phyloP scores from a whole-genome alignment of 805 yeast genomes.

The Candida oleophila region DNA sequence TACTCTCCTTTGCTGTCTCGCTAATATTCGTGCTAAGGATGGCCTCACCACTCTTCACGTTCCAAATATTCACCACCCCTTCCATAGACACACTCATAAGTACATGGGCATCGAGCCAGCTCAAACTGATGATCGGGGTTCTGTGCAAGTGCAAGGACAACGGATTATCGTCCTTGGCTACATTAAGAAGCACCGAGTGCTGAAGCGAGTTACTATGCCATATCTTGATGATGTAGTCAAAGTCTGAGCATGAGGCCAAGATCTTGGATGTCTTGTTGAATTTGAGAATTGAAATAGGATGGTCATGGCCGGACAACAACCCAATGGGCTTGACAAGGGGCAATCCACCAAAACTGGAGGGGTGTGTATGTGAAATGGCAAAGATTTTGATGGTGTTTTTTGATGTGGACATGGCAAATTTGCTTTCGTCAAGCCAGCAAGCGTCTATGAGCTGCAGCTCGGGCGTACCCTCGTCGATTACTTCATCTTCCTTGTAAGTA shows the following conservation, averaged over 20 bases:
- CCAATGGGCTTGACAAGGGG: slow-evolving; percentile 24
- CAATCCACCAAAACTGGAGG: slow-evolving; percentile 12
- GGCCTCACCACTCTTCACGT: slow-evolving; percentile 43
- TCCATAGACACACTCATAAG: slow-evolving; percentile 64
- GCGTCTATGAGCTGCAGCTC: slow-evolving; percentile 35
- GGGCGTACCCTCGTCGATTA: background rate
- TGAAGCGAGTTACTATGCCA: slow-evolving; percentile 71
- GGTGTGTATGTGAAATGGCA: slow-evolving; percentile 25
- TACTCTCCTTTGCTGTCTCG: background rate
- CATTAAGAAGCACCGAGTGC: slow-evolving; percentile 39
- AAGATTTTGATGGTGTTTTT: slow-evolving; percentile 56
- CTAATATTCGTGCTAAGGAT: slow-evolving; percentile 29
- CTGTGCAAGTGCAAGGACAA: slow-evolving; percentile 36
- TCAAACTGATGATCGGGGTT: slow-evolving; percentile 53
- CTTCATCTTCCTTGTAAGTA: background rate
- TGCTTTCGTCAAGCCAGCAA: slow-evolving; percentile 70
- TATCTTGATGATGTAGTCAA: slow-evolving; percentile 63
- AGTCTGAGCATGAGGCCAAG: slow-evolving; percentile 72
- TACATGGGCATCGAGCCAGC: slow-evolving; percentile 47
- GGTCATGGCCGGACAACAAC: slow-evolving; percentile 58
- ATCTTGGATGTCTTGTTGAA: slow-evolving; percentile 54
- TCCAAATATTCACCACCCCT: slow-evolving; percentile 70
- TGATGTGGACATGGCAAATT: slow-evolving; percentile 69
- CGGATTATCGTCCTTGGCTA: slow-evolving; percentile 7
- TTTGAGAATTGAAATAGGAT: slow-evolving; percentile 52